Evolutionary conservation across 1,139 yeast species (phyloP).

Genomic region (Wickerhamomyces sp.): DNA sequence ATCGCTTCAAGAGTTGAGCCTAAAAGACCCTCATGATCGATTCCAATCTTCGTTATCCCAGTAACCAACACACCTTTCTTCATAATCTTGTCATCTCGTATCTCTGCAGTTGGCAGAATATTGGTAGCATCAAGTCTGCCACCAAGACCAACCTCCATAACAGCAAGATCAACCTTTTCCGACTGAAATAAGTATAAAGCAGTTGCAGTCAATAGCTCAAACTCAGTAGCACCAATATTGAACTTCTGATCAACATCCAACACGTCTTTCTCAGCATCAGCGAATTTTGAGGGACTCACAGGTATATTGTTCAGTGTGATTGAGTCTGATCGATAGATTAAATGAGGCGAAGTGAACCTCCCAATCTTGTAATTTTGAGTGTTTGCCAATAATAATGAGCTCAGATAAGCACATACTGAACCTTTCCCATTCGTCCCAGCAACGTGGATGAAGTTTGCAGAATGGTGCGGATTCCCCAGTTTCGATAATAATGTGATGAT

Average conservation of each 20-base stretch:
- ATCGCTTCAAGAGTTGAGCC: constrained; percentile 62
- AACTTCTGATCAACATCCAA: constrained; percentile 30
- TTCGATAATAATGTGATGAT: constrained; percentile 48
- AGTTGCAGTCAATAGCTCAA: constrained; percentile 77
- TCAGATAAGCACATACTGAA: constrained; percentile 74
- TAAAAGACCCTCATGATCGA: constrained; percentile 75
- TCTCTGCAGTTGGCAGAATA: constrained; percentile 34
- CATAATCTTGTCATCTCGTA: constrained; percentile 3
- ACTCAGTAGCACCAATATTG: constrained; percentile 70
- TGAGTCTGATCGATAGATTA: constrained; percentile 68
- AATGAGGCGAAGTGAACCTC: constrained; percentile 83
- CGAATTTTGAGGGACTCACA: constrained; percentile 44
- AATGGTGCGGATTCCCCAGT: constrained; percentile 65
- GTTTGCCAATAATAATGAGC: constrained; percentile 52
- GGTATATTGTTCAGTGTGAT: constrained; percentile 60
- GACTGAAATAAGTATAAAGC: constrained; percentile 71
- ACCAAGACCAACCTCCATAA: constrained; percentile 88
- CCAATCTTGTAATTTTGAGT: constrained; percentile 48
- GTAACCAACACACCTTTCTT: constrained; percentile 49
- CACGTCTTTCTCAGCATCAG: constrained; percentile 33
- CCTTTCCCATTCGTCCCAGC: constrained; percentile 98
- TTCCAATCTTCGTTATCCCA: constrained; percentile 77
- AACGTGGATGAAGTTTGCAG: constrained; percentile 65
- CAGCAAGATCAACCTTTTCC: constrained; percentile 60
- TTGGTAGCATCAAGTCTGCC: constrained; percentile 89